A percentile compares a stretch with the other conserved stretches of the same genome.
phyloP scores from a whole-genome alignment of 768 basidiomycete genomes.

The Hygrophoropsis aurantiaca region DNA sequence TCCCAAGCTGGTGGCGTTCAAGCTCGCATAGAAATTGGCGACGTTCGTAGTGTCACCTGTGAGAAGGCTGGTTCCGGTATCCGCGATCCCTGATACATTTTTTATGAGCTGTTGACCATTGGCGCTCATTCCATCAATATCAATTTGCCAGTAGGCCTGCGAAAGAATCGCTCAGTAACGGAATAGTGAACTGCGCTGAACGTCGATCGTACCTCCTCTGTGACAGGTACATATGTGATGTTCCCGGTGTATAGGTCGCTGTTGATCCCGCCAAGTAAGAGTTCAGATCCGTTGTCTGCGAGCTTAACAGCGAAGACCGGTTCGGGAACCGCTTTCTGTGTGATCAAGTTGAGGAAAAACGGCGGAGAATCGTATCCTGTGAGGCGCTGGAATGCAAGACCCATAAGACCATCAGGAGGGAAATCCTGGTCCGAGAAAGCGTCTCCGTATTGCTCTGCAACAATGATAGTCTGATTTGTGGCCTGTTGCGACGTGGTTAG shows the following conservation, averaged over 20 bases:
- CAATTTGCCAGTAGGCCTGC: slow-evolving; percentile 3
- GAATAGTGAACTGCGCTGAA: not conserved
- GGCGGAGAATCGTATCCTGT: slow-evolving; percentile 22
- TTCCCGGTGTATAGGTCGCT: slow-evolving; percentile 34
- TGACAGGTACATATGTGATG: slow-evolving; percentile 33
- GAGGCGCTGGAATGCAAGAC: slow-evolving; percentile 29
- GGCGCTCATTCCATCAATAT: slow-evolving; percentile 13
- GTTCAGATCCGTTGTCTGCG: slow-evolving; percentile 26
- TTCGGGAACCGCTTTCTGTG: slow-evolving; percentile 10
- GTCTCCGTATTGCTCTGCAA: slow-evolving; percentile 2
- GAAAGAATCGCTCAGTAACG: slow-evolving; percentile 1
- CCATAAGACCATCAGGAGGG: slow-evolving; percentile 18
- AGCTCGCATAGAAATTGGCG: slow-evolving; percentile 15
- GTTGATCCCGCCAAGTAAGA: slow-evolving; percentile 44
- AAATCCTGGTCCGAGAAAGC: slow-evolving; percentile 12
- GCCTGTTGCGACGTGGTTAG: slow-evolving; percentile 14
- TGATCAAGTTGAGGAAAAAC: slow-evolving; percentile 28
- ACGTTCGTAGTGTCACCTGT: slow-evolving; percentile 6
- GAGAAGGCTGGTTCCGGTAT: slow-evolving; percentile 17
- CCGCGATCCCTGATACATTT: slow-evolving; percentile 11
- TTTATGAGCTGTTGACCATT: slow-evolving; percentile 21
- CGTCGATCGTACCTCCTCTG: slow-evolving; percentile 16
- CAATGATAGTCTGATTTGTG: slow-evolving; percentile 10
- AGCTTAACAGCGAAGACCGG: slow-evolving; percentile 37
- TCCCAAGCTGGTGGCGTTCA: slow-evolving; percentile 18